Base-by-base conservation (phyloP, 2,329 filamentous ascomycete genomes). In the Trichoderma oligosporum region DNA sequence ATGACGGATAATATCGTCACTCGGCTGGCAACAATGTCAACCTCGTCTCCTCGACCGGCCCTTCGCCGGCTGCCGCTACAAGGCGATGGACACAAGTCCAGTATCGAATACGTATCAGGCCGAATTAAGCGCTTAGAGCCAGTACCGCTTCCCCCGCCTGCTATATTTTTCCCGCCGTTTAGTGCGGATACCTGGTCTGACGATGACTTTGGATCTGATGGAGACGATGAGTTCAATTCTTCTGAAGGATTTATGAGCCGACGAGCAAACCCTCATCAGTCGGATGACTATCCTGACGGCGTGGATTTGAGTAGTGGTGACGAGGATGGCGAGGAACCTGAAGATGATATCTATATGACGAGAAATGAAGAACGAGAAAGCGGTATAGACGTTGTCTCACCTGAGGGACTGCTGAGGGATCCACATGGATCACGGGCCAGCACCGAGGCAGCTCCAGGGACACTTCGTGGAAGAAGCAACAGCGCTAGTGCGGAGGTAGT, bases 101-200 rank as follows among this genome's bases (percentile, higher is more conserved):
- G 73, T 20, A 78, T 82, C 18, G 69, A 78, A 49, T 82, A 83
- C 49, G 54, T 78, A 0, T 71, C 72, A 0, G 71, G 71, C 2
- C 71, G 69, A 6, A 68, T 80, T 48, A 75, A 72, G 56, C 73
- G 70, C 11, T 67, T 82, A 7, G 68, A 73, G 0, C 80, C 81
- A 0, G 72, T 77, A 0, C 68, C 78, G 1, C 71, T 84, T 0
- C 81, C 81, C 0, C 80, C 80, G 0, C 78, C 81, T 0, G 73
- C 76, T 2, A 77, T 78, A 58, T 83, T 80, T 65, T 77, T 78
- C 62, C 76, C 76, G 0, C 74, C 74, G 0, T 76, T 78, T 41
- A 79, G 76, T 59, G 66, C 72, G 8, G 76, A 76, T 42, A 66
- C 70, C 5, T 73, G 70, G 4, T 65, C 63, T 1, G 67, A 70